phyloP scores from a whole-genome alignment of 148 eudicot species.

The Silene uniflora region DNA sequence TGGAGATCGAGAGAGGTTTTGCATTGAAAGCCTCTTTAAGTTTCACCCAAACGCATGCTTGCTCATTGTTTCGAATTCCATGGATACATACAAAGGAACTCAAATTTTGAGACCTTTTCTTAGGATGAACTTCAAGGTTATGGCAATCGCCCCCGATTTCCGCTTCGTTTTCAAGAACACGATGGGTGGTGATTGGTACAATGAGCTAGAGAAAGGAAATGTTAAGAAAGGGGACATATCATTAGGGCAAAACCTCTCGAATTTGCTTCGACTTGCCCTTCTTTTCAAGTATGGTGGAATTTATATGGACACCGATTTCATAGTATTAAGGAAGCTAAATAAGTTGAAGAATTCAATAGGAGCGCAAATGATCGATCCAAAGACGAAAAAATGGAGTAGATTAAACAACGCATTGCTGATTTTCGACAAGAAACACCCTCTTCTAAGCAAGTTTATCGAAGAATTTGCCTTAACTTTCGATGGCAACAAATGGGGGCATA shows the following conservation, averaged over 20 bases:
- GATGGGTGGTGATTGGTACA: constrained; percentile 51
- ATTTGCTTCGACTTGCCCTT: constrained; percentile 64
- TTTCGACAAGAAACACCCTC: constrained; percentile 69
- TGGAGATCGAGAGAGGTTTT: constrained; percentile 48
- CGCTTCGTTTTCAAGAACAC: constrained; percentile 56
- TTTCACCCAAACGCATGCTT: constrained; percentile 64
- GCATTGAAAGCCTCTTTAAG: constrained; percentile 65
- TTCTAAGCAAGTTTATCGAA: constrained; percentile 55
- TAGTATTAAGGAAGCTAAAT: constrained; percentile 51
- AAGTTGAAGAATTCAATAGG: constrained; percentile 59
- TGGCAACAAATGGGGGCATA: constrained; percentile 91
- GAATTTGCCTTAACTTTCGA: constrained; percentile 74
- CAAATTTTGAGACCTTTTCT: constrained; percentile 49
- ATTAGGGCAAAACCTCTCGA: constrained; percentile 79
- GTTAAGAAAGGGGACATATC: constrained; percentile 53
- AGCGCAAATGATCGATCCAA: constrained; percentile 59
- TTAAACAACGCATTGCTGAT: constrained; percentile 82
- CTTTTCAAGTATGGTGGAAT: constrained; percentile 76
- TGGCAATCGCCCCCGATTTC: constrained; percentile 62
- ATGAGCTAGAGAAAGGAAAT: constrained; percentile 42
- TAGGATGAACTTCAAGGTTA: constrained; percentile 37
- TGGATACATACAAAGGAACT: constrained; percentile 50
- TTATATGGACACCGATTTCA: constrained; percentile 75
- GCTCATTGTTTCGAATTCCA: constrained; percentile 54
- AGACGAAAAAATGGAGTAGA: constrained; percentile 63